phyloP scores from a whole-genome alignment of 2,329 filamentous ascomycete genomes.

The Basipetospora sp. region DNA sequence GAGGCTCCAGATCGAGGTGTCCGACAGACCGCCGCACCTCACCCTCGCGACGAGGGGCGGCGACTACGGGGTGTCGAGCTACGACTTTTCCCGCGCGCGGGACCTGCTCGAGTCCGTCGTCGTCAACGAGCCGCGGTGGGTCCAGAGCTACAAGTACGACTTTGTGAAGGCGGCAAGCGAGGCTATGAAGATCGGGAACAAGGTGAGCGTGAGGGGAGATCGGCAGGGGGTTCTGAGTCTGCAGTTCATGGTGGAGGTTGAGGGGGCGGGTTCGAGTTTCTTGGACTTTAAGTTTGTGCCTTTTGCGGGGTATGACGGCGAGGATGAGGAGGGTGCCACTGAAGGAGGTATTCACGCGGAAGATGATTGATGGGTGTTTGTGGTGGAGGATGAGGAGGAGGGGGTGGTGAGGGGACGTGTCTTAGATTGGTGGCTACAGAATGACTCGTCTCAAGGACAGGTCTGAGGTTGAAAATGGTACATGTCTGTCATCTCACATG shows the following conservation, averaged over 20 bases:
- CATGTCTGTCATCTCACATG: too few relatives aligned
- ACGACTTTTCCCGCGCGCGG: conserved; percentile 50
- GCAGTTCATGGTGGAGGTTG: conserved; percentile 90
- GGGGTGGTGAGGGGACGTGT: too few relatives aligned
- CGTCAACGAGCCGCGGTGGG: conserved; percentile 38
- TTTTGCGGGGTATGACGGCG: conserved; percentile 46
- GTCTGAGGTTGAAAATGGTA: too few relatives aligned
- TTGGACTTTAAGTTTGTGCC: conserved; percentile 75
- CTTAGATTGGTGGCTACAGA: too few relatives aligned
- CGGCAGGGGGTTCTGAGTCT: conserved; percentile 79
- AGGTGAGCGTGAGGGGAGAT: conserved; percentile 82
- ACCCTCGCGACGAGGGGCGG: conserved; percentile 50
- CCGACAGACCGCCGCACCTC: conserved; percentile 53
- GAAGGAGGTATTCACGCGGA: conserved; percentile 10
- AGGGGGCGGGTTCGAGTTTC: conserved; percentile 55
- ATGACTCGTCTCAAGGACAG: too few relatives aligned
- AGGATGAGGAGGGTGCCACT: conserved; percentile 27
- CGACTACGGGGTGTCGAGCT: conserved; percentile 45
- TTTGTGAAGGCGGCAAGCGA: conserved; percentile 72
- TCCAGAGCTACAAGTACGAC: conserved; percentile 72
- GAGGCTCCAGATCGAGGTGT: conserved; percentile 53
- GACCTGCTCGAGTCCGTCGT: conserved; percentile 62
- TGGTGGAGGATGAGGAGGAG: background rate
- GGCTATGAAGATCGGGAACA: conserved; percentile 85
- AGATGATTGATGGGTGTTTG: background rate